Conservation (phyloP, 2,329 filamentous ascomycete species). For the Aspergillus pseudoglaucus region DNA sequence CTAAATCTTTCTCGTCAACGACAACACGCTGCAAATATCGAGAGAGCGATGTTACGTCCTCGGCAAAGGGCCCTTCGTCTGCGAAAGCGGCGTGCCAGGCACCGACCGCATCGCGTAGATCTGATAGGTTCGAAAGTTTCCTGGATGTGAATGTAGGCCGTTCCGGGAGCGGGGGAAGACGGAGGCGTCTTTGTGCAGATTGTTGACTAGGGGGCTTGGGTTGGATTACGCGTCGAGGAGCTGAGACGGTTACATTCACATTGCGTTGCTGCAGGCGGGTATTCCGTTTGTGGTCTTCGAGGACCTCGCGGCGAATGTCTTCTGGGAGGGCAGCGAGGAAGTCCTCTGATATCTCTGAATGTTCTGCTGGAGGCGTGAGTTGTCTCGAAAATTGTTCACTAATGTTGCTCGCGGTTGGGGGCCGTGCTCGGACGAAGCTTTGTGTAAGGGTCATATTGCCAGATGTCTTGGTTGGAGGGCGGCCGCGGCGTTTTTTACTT, state of each 20-base stretch:
- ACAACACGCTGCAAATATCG: slow-evolving; percentile 69
- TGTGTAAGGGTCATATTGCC: slow-evolving; percentile 60
- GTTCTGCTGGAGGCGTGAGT: slow-evolving; percentile 21
- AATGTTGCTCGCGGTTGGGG: slow-evolving; percentile 9
- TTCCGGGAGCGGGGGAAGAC: slow-evolving; percentile 44
- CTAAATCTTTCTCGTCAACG: slow-evolving; percentile 67
- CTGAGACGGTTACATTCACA: slow-evolving; percentile 43
- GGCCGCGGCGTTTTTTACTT: slow-evolving; percentile 58
- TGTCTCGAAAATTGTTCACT: slow-evolving; percentile 13
- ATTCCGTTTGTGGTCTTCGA: slow-evolving; percentile 61
- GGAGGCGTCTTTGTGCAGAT: slow-evolving; percentile 19
- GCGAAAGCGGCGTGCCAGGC: slow-evolving; percentile 70
- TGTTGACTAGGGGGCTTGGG: slow-evolving; percentile 10
- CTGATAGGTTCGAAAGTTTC: slow-evolving; percentile 49
- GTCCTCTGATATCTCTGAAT: slow-evolving; percentile 52
- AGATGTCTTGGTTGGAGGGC: slow-evolving; percentile 45
- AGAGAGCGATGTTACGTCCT: slow-evolving; percentile 69
- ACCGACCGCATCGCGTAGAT: slow-evolving; percentile 67
- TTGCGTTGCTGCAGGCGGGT: slow-evolving; percentile 51
- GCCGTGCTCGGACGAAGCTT: slow-evolving; percentile 53
- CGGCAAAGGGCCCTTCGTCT: slow-evolving; percentile 67
- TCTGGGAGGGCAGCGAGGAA: slow-evolving; percentile 79
- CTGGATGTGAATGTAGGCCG: slow-evolving; percentile 58
- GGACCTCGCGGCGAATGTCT: slow-evolving; percentile 69
- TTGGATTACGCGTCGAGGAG: slow-evolving; percentile 13